Evolutionary conservation across 331 rosid species (phyloP).

Genomic region (Telfairia occidentalis): DNA sequence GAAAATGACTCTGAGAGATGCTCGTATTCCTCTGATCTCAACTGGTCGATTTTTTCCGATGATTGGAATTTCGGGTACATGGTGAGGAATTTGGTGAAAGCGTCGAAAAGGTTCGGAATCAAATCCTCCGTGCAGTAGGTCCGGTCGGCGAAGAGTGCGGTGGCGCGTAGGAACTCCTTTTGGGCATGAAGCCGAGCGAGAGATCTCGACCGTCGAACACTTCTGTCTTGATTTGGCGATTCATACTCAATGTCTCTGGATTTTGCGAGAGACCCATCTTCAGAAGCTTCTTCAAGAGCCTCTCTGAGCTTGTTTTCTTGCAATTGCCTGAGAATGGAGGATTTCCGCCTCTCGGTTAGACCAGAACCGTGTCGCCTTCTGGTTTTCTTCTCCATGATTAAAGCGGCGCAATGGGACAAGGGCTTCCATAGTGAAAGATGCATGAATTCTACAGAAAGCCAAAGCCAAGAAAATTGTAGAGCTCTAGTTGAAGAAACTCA

Average conservation of each 20-base stretch:
- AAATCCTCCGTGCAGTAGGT: slow-evolving; percentile 26
- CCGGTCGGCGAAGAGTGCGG: slow-evolving; percentile 34
- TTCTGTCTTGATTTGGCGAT: slow-evolving; percentile 27
- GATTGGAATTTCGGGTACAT: slow-evolving; percentile 42
- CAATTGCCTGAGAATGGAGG: slow-evolving; percentile 36
- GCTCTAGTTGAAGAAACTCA: not conserved
- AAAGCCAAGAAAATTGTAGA: not conserved
- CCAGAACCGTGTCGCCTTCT: slow-evolving; percentile 28
- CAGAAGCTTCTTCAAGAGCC: slow-evolving; percentile 48
- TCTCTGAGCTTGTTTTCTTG: slow-evolving; percentile 44
- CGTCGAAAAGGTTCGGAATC: slow-evolving; percentile 26
- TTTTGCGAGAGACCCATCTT: slow-evolving; percentile 38
- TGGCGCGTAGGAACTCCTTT: slow-evolving; percentile 41
- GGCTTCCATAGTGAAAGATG: slow-evolving; percentile 56
- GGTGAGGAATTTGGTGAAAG: slow-evolving; percentile 41
- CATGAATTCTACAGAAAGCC: slow-evolving; percentile 17
- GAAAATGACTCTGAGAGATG: slow-evolving; percentile 30
- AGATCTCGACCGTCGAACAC: slow-evolving; percentile 36
- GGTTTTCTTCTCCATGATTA: slow-evolving; percentile 40
- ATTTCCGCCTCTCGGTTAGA: slow-evolving; percentile 21
- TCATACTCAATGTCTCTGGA: slow-evolving; percentile 37
- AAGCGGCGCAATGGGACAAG: slow-evolving; percentile 42
- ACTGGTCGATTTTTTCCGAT: slow-evolving; percentile 32
- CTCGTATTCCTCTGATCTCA: slow-evolving; percentile 34
- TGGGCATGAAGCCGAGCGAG: slow-evolving; percentile 46